Conservation (phyloP, 176 grass and related monocot genomes). For the Triticum turgidum region DNA sequence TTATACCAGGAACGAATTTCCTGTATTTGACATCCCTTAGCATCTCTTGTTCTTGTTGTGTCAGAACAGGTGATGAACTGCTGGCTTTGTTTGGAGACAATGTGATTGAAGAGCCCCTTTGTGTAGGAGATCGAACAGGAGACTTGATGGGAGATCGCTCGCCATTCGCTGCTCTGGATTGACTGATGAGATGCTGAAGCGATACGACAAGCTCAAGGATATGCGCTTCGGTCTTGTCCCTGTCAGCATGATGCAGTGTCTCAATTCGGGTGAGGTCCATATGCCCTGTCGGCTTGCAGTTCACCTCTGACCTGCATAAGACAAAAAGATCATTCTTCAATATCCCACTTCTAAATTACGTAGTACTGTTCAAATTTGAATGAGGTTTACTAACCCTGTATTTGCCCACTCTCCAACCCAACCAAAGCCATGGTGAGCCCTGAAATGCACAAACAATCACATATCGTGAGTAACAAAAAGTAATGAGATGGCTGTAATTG, state of each 20-base stretch:
- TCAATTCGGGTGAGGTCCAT: conserved; percentile 77
- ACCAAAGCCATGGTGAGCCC: conserved; percentile 89
- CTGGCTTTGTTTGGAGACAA: conserved; percentile 42
- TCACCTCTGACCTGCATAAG: conserved; percentile 69
- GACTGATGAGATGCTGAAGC: conserved; percentile 94
- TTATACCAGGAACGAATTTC: conserved; percentile 86
- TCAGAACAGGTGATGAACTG: conserved; percentile 63
- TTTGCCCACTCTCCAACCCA: conserved; percentile 95
- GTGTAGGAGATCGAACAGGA: conserved; percentile 69
- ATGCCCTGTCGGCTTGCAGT: conserved; percentile 67
- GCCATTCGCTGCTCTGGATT: conserved; percentile 58
- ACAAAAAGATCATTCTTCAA: background rate
- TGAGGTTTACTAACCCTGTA: conserved; percentile 51
- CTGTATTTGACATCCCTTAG: conserved; percentile 76
- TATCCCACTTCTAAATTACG: background rate
- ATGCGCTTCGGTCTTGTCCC: conserved; percentile 83
- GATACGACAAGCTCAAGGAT: conserved; percentile 77
- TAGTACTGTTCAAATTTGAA: conserved; percentile 16
- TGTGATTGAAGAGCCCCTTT: conserved; percentile 43
- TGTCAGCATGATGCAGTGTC: conserved; percentile 94
- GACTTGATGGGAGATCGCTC: conserved; percentile 90
- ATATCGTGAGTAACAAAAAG: conserved; percentile 38
- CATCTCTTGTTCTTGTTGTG: conserved; percentile 96
- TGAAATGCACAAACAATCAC: conserved; percentile 28
- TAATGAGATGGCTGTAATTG: conserved; percentile 2